A percentile compares a stretch with the other conserved stretches of the same genome.
Conservation (phyloP, 257 asterid species). For the Rauvolfia tetraphylla region DNA sequence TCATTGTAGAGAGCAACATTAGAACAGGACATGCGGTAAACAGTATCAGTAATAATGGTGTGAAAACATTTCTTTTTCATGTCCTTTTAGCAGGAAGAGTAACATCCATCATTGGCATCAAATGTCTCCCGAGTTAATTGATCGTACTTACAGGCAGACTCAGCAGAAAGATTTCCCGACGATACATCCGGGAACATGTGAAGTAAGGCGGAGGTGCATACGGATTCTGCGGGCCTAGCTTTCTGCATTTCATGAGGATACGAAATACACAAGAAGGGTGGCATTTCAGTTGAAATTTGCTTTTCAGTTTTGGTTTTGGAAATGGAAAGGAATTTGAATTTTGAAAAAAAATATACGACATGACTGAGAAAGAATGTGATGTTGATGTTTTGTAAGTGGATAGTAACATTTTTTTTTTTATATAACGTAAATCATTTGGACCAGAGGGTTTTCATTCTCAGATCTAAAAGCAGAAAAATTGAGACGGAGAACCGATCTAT, state of each 20-base stretch:
- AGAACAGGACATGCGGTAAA: not conserved
- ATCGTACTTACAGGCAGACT: not conserved
- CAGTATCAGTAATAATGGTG: not conserved
- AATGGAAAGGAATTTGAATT: too few species aligned
- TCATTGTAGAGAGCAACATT: not conserved
- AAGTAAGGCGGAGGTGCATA: not conserved
- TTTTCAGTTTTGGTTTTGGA: too few species aligned
- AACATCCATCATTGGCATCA: not conserved
- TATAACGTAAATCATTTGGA: too few species aligned
- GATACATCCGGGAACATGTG: not conserved
- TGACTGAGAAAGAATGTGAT: too few species aligned
- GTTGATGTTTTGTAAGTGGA: too few species aligned
- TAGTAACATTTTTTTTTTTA: too few species aligned
- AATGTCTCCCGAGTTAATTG: not conserved
- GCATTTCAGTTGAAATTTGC: too few species aligned
- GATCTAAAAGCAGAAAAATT: too few species aligned
- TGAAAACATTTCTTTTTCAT: too few species aligned
- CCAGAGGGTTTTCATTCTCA: too few species aligned
- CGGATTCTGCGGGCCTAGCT: not conserved
- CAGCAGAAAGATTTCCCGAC: not conserved
- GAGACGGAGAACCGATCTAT: too few species aligned
- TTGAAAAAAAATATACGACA: too few species aligned
- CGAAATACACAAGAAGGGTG: not conserved
- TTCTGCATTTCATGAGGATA: not conserved
- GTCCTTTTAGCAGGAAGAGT: not conserved